phyloP scores from a whole-genome alignment of 345 rosid species.

The Lepidium aucheri region DNA sequence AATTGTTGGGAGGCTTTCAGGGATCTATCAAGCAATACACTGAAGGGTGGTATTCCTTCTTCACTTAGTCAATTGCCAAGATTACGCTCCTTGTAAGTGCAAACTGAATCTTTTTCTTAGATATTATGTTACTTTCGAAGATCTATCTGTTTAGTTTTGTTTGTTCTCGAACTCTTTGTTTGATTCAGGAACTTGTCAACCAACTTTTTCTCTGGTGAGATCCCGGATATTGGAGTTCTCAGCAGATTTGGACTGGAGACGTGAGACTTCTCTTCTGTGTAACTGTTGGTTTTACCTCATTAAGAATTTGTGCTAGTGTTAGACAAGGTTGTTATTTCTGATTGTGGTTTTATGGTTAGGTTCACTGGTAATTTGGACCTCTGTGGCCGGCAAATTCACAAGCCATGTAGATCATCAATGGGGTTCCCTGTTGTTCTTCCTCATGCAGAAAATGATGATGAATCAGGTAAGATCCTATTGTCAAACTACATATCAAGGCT shows the following conservation, averaged over 20 bases:
- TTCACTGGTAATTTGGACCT: conserved; percentile 74
- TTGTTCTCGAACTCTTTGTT: conserved; percentile 8
- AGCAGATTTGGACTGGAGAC: conserved; percentile 66
- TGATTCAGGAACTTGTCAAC: conserved; percentile 68
- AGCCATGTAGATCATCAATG: conserved; percentile 86
- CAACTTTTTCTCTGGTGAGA: conserved; percentile 91
- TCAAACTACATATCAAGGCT: background rate
- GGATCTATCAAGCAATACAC: conserved; percentile 87
- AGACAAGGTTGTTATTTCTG: background rate
- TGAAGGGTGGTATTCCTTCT: conserved; percentile 85
- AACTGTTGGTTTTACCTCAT: background rate
- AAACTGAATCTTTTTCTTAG: background rate
- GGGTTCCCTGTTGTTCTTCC: conserved; percentile 98
- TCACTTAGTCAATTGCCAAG: conserved; percentile 63
- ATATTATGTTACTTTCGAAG: background rate
- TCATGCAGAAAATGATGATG: conserved; percentile 80
- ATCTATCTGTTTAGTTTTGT: background rate
- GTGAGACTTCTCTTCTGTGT: conserved; percentile 36
- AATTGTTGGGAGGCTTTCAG: conserved; percentile 29
- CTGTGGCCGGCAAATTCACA: conserved; percentile 82
- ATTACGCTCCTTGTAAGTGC: conserved; percentile 62
- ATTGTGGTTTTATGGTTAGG: conserved; percentile 28
- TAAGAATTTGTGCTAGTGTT: background rate
- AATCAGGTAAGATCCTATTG: conserved; percentile 34
- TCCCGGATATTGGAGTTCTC: conserved; percentile 79